Conservation (phyloP, 768 basidiomycete species). For the Scleroderma bovista region DNA sequence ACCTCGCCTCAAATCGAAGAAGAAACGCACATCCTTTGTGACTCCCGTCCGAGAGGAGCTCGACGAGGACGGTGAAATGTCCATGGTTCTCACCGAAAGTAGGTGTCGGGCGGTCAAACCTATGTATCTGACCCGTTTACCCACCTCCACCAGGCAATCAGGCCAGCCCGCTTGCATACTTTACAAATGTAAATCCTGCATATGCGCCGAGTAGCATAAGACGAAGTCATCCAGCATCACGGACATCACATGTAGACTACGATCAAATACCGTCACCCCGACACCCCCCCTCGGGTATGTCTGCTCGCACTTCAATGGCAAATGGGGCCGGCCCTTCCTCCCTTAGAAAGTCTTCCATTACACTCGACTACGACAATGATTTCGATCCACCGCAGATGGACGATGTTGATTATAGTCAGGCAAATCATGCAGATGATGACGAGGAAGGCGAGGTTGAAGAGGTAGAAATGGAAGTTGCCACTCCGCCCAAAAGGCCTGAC, state of each 20-base stretch:
- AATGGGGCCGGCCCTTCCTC: constrained; percentile 33
- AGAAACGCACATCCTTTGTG: constrained; percentile 39
- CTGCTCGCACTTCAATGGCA: constrained; percentile 26
- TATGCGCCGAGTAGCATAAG: constrained; percentile 34
- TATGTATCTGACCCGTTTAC: constrained; percentile 2
- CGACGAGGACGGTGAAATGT: constrained; percentile 61
- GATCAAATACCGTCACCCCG: constrained; percentile 61
- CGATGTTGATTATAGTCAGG: constrained; percentile 17
- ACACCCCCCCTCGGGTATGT: constrained; percentile 15
- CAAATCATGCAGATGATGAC: constrained; percentile 43
- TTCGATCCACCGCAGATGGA: constrained; percentile 18
- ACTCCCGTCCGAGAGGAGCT: constrained; percentile 34
- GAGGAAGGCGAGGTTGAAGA: constrained; percentile 28
- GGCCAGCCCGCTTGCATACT: constrained; percentile 31
- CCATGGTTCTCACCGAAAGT: constrained; percentile 77
- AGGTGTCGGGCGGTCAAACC: constrained; percentile 19
- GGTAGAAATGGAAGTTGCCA: constrained; percentile 29
- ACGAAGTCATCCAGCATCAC: constrained; percentile 42
- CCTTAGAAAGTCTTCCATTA: constrained; percentile 25
- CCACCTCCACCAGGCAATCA: constrained; percentile 18
- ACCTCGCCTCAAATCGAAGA: constrained; percentile 47
- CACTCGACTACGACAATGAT: constrained; percentile 17
- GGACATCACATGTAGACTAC: constrained; percentile 52
- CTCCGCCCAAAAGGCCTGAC: constrained; percentile 20
- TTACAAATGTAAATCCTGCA: constrained; percentile 29